A percentile compares a stretch with the other conserved stretches of the same genome.
Conservation (phyloP, 495 filamentous ascomycete species). For the Podospora didyma region DNA sequence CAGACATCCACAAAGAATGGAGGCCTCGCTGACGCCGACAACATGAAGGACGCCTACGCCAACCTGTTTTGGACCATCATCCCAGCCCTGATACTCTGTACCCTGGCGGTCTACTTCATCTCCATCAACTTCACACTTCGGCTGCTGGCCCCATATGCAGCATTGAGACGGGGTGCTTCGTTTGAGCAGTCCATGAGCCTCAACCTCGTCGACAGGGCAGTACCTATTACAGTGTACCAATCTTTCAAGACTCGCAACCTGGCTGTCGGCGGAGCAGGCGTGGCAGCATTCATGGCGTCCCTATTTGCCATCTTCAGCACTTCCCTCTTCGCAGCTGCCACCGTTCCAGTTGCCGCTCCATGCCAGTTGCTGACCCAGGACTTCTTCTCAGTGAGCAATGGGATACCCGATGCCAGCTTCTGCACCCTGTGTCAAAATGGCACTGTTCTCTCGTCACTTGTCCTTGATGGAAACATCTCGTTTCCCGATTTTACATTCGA, state of each 20-base stretch:
- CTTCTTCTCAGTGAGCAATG: constrained; percentile 14
- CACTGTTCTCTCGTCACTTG: constrained; percentile 13
- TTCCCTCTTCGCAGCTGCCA: constrained; percentile 14
- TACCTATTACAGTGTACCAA: constrained; percentile 10
- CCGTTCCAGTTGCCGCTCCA: constrained; percentile 6
- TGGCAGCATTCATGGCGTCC: constrained; percentile 13
- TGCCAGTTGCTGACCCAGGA: constrained; percentile 14
- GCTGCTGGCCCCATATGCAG: constrained; percentile 15
- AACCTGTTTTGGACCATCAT: constrained; percentile 24
- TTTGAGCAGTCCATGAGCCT: constrained; percentile 15
- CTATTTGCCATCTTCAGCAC: constrained; percentile 13
- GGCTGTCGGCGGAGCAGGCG: constrained; percentile 8
- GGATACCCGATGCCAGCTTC: neutral
- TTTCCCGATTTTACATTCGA: constrained; percentile 21
- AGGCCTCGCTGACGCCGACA: constrained; percentile 18
- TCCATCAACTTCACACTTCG: constrained; percentile 12
- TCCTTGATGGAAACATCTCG: constrained; percentile 21
- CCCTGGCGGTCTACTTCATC: constrained; percentile 13
- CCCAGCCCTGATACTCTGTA: constrained; percentile 14
- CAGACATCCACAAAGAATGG: constrained; percentile 14
- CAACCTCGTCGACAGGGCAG: constrained; percentile 17
- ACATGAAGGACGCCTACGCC: constrained; percentile 6
- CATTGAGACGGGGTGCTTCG: constrained; percentile 3
- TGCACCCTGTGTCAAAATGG: constrained; percentile 15
- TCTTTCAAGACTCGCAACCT: constrained; percentile 12